Evolutionary conservation across 2,329 filamentous ascomycete genomes (phyloP), one percentile per base, ranked within the genome.

Genomic region (Fusarium graminum): DNA sequence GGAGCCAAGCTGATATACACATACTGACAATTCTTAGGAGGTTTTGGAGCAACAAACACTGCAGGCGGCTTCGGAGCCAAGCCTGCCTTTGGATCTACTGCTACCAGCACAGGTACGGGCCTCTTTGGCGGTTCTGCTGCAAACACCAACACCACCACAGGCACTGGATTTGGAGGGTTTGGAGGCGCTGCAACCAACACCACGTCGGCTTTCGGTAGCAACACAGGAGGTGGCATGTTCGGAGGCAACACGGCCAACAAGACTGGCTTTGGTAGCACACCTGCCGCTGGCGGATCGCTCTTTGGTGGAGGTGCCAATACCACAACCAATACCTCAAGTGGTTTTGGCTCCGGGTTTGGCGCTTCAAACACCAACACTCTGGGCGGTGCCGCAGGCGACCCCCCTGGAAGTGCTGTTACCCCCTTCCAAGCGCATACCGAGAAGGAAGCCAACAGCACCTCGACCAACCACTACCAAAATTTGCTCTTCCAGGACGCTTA

Each of bases 401-500:
- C 87, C 60, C 86, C 88, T 26, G 92, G 92, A 59, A 94, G 92
- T 11, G 89, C 84, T 14, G 81, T 85, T 5, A 84, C 86, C n/a
- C 85, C 89, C 7, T 96, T 94, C 79, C 80, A 86, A 62, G 82
- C 92, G 0, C 85, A 86, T 44, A 80, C 84, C 19, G 92, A 96
- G 80, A 95, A 94, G 77, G 92, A 96, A 73, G 78, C 82, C 5
- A 87, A 85, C 40, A 85, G 80, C 68, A 78, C 77, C 17, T 79
- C 54, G 74, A 85, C 80, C 67, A 87, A 90, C 73, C 84, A 90
- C 6, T 96, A 91, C 77, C 92, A 95, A 77, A 94, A 89, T 70
- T 88, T 96, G 56, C 81, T 90, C 22, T 93, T 94, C 76, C 90
- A 91, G 79, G 88, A 90, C 25, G 86, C 90, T 2, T 96, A 94